These are phyloP conservation scores for Paramarasmius palmivorus DNA, from an alignment of 1,284 basidiomycete species.

Conservation along the genomic window DNA sequence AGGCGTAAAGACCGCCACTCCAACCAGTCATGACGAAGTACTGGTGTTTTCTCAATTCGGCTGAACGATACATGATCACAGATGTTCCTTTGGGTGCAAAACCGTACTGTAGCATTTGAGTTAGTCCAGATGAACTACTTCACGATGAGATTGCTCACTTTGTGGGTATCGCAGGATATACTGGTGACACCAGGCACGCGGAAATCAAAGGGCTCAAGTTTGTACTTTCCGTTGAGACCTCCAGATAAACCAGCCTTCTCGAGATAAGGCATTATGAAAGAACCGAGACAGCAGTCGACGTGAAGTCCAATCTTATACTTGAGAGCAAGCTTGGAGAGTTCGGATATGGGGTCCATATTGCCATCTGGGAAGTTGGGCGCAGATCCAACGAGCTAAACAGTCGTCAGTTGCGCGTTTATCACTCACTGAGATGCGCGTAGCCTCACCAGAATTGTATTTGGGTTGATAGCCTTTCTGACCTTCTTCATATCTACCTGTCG, in stretches of 20 bases:
- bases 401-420: slow-evolving; percentile 7
- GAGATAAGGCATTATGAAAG: slow-evolving; percentile 91
- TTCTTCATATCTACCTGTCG: slow-evolving; percentile 80
- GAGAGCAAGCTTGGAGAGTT: slow-evolving; percentile 77
- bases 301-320: slow-evolving; percentile 84
- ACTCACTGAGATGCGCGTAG: not conserved
- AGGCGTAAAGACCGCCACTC: slow-evolving; percentile 81
- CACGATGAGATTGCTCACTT: slow-evolving; percentile 45
- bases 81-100: slow-evolving; percentile 92
- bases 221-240: slow-evolving; percentile 49
- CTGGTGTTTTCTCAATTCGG: slow-evolving; percentile 74
- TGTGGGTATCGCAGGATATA: slow-evolving; percentile 92
- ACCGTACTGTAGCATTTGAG: slow-evolving; percentile 56
- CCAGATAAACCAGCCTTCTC: slow-evolving; percentile 57
- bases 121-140: not conserved
- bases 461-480: slow-evolving; percentile 83
- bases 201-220: slow-evolving; percentile 79
- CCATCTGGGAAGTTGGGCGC: slow-evolving; percentile 93
- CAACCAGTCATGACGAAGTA: slow-evolving; percentile 85
- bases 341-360: slow-evolving; percentile 86
- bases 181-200: slow-evolving; percentile 86
- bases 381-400: slow-evolving; percentile 79
- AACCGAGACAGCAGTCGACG: slow-evolving; percentile 92
- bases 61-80: slow-evolving; percentile 88
- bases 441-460: slow-evolving; percentile 78